Evolutionary conservation across 2,329 filamentous ascomycete species (phyloP).

Genomic region (Aspergillus flavus): DNA sequence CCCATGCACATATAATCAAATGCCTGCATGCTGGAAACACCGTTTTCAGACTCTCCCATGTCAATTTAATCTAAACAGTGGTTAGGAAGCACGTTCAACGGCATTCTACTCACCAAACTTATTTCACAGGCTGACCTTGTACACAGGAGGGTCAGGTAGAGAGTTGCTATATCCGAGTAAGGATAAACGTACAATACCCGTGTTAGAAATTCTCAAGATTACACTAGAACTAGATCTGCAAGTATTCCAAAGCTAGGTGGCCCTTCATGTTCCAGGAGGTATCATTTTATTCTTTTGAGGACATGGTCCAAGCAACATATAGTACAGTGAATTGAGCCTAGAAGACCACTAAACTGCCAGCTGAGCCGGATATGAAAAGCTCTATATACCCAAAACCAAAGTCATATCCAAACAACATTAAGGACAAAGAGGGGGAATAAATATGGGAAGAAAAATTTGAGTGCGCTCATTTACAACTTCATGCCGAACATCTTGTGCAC

Average conservation of each 20-base stretch:
- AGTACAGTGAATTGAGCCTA: slow-evolving; percentile 14
- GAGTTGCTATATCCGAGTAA: too few relatives aligned
- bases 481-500: slow-evolving; percentile 91
- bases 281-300: not conserved
- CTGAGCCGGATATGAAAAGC: not conserved
- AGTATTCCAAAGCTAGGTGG: not conserved
- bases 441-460: not conserved
- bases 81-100: too few relatives aligned
- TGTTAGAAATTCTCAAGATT: not conserved
- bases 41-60: too few relatives aligned
- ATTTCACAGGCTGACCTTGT: too few relatives aligned
- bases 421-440: slow-evolving; percentile 5
- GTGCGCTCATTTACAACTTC: slow-evolving; percentile 70
- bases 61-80: too few relatives aligned
- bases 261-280: not conserved
- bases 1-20: too few relatives aligned
- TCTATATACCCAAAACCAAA: slow-evolving; percentile 13
- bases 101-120: too few relatives aligned
- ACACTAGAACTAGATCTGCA: not conserved
- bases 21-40: too few relatives aligned
- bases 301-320: slow-evolving; percentile 2
- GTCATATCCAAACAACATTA: slow-evolving; percentile 9
- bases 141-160: too few relatives aligned
- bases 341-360: not conserved
- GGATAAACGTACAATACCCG: not conserved